Evolutionary conservation across 352 stramenopile genomes (phyloP).

Genomic region (Phytophthora ramorum): DNA sequence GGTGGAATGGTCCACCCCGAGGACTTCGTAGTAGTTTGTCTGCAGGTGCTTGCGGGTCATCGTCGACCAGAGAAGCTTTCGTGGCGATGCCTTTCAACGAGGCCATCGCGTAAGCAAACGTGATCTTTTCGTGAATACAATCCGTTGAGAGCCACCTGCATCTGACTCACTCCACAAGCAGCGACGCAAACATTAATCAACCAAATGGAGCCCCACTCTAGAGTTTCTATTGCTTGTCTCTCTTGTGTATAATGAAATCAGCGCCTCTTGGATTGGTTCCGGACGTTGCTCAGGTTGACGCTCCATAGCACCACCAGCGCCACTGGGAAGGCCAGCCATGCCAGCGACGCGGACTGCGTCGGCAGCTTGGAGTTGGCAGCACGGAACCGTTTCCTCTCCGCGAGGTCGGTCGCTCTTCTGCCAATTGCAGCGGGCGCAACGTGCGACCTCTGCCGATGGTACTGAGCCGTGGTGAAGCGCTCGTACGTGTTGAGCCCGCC

Average conservation of each 20-base stretch:
- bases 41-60: slow-evolving; percentile 26
- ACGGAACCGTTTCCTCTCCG: slow-evolving; percentile 75
- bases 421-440: slow-evolving; percentile 64
- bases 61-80: background rate
- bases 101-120: background rate
- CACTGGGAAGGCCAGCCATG: slow-evolving; percentile 70
- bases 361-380: slow-evolving; percentile 60
- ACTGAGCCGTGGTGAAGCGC: slow-evolving; percentile 82
- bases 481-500: slow-evolving; percentile 73
- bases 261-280: slow-evolving; percentile 52
- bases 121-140: background rate
- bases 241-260: slow-evolving; percentile 28
- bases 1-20: slow-evolving; percentile 66
- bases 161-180: background rate
- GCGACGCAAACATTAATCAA: background rate
- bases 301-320: slow-evolving; percentile 61
- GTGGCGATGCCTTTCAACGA: background rate
- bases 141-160: background rate
- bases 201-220: background rate
- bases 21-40: slow-evolving; percentile 66
- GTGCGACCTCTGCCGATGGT: slow-evolving; percentile 62
- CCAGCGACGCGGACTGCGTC: slow-evolving; percentile 62
- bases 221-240: slow-evolving; percentile 28
- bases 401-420: slow-evolving; percentile 62
- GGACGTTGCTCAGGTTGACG: slow-evolving; percentile 66